A percentile compares a stretch with the other conserved stretches of the same genome.
phyloP scores from a whole-genome alignment of 2,329 filamentous ascomycete species.

The Penicillium vulpinum region DNA sequence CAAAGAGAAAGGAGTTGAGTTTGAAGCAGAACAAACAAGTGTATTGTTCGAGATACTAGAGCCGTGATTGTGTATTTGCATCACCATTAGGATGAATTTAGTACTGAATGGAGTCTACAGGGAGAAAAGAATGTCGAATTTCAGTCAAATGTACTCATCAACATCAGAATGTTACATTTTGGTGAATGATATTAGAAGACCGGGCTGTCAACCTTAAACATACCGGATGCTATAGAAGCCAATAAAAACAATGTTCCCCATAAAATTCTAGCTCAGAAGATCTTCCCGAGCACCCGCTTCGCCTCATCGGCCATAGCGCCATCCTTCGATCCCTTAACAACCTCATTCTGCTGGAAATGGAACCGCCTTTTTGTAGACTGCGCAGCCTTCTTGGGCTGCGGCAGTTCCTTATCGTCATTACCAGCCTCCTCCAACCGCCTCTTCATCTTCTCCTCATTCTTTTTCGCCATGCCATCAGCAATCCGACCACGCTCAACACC shows the following conservation, averaged over 20 bases:
- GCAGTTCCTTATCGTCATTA: slow-evolving; percentile 14
- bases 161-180: neutral
- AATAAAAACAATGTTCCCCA: neutral
- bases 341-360: slow-evolving; percentile 47
- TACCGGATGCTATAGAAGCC: neutral
- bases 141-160: neutral
- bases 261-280: slow-evolving; percentile 39
- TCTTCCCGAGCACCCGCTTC: slow-evolving; percentile 49
- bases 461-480: slow-evolving; percentile 46
- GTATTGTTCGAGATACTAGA: no score
- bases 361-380: slow-evolving; percentile 29
- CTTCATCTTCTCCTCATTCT: slow-evolving; percentile 44
- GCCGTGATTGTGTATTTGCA: neutral
- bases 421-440: slow-evolving; percentile 25
- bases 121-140: neutral
- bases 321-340: slow-evolving; percentile 31
- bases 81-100: neutral
- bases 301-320: slow-evolving; percentile 38
- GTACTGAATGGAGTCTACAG: neutral
- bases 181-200: neutral
- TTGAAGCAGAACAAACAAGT: no score
- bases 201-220: neutral
- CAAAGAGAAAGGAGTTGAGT: no score
- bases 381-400: slow-evolving; percentile 13
- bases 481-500: slow-evolving; percentile 45